These are phyloP conservation scores for Gossypium gossypioides DNA, from an alignment of 441 rosid species.

Conservation along the genomic window DNA sequence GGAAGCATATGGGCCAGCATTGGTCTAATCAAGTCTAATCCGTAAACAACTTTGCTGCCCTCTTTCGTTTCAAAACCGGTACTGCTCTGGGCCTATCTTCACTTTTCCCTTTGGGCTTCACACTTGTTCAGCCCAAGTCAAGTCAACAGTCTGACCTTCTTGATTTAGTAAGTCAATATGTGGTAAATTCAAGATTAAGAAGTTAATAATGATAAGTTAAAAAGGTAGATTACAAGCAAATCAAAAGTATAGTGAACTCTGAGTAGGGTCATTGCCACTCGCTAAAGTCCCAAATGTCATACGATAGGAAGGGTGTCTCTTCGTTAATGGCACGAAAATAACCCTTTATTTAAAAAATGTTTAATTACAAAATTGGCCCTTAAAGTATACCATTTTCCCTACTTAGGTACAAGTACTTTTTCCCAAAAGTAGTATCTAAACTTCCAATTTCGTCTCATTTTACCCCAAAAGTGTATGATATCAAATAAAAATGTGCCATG, in stretches of 20 bases:
- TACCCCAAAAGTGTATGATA: too few relatives aligned
- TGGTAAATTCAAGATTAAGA: constrained; percentile 3
- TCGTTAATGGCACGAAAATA: not conserved
- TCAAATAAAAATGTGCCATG: too few relatives aligned
- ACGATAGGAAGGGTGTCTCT: not conserved
- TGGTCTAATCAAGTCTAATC: constrained; percentile 13
- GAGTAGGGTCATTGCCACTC: not conserved
- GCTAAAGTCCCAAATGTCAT: constrained; percentile 4
- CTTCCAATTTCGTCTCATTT: too few relatives aligned
- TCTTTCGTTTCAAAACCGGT: not conserved
- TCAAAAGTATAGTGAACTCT: not conserved
- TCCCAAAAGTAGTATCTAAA: too few relatives aligned
- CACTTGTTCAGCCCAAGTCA: constrained; percentile 6
- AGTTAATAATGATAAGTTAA: constrained; percentile 4
- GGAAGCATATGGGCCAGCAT: constrained; percentile 5
- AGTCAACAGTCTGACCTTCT: constrained; percentile 8
- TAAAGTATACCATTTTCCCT: too few relatives aligned
- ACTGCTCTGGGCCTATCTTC: not conserved
- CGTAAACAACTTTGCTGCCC: not conserved
- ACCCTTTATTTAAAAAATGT: not conserved
- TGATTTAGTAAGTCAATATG: constrained; percentile 1
- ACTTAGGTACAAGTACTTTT: too few relatives aligned
- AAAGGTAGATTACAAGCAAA: not conserved
- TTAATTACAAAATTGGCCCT: too few relatives aligned
- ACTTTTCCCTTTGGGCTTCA: not conserved